Percentiles rank a stretch among this genome's conserved stretches.
phyloP scores from a whole-genome alignment of 768 basidiomycete species.

The Scleroderma bovista region DNA sequence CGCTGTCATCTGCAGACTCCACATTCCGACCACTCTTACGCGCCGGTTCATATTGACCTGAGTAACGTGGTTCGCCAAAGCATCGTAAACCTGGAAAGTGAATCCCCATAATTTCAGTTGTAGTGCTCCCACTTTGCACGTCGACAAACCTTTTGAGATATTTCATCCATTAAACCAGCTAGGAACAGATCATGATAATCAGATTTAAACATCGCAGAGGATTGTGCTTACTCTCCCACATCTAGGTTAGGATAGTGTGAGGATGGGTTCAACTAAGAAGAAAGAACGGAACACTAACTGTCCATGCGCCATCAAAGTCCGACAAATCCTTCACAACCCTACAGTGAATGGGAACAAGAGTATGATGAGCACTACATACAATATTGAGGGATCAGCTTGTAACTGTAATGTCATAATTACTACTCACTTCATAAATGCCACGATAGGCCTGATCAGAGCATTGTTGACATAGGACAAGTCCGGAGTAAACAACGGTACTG shows the following conservation, averaged over 20 bases:
- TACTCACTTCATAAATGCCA: slow-evolving; percentile 95
- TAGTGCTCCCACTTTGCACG: not conserved
- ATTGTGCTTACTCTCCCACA: slow-evolving; percentile 80
- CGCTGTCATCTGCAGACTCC: slow-evolving; percentile 94
- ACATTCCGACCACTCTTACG: slow-evolving; percentile 84
- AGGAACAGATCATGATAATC: slow-evolving; percentile 11
- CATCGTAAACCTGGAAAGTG: slow-evolving; percentile 69
- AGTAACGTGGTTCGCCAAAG: slow-evolving; percentile 91
- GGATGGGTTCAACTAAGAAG: slow-evolving; percentile 5
- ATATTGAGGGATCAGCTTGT: not conserved
- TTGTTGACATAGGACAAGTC: slow-evolving; percentile 90
- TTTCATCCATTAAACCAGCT: slow-evolving; percentile 91
- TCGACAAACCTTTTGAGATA: slow-evolving; percentile 67
- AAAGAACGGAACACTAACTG: slow-evolving; percentile 45
- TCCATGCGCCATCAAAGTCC: slow-evolving; percentile 97
- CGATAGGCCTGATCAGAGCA: slow-evolving; percentile 91
- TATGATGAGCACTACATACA: slow-evolving; percentile 74
- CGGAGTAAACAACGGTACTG: slow-evolving; percentile 84
- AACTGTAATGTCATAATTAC: not conserved
- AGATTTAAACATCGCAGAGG: not conserved
- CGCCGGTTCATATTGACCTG: slow-evolving; percentile 87
- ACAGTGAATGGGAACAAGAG: slow-evolving; percentile 91
- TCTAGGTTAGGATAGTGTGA: slow-evolving; percentile 37
- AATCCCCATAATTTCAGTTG: not conserved
- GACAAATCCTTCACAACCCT: slow-evolving; percentile 74